phyloP scores from a whole-genome alignment of 129 eudicot genomes.

The Pseudognaphalium luteoalbum region DNA sequence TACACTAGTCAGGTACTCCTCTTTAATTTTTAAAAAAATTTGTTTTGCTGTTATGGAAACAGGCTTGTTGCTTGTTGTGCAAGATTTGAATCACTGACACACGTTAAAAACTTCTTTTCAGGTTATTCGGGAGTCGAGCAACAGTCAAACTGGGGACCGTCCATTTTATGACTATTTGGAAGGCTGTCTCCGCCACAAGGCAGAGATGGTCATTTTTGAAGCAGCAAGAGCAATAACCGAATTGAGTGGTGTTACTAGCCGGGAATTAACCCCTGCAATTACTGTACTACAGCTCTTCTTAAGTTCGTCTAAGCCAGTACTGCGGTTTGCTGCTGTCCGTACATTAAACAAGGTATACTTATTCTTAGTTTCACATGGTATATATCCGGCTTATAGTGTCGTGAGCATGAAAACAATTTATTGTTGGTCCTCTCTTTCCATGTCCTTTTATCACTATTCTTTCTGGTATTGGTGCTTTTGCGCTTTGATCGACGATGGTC shows the following conservation, averaged over 20 bases:
- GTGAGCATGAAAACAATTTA: background rate
- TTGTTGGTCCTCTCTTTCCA: background rate
- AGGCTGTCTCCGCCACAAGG: conserved; percentile 96
- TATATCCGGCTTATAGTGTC: background rate
- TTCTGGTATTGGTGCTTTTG: background rate
- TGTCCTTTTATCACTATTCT: background rate
- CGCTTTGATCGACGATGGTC: background rate
- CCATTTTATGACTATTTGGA: conserved; percentile 96
- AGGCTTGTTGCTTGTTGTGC: background rate
- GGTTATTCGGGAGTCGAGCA: conserved; percentile 89
- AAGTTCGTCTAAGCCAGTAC: conserved; percentile 93
- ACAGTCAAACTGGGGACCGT: conserved; percentile 79
- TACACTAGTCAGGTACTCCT: conserved; percentile 77
- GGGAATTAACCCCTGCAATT: conserved; percentile 94
- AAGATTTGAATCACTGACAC: background rate
- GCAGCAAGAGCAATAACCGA: conserved; percentile 97
- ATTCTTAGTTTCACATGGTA: conserved; percentile 3
- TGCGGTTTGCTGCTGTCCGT: conserved; percentile 97
- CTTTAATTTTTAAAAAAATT: background rate
- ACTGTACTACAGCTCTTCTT: conserved; percentile 93
- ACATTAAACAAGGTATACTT: conserved; percentile 82
- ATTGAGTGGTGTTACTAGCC: conserved; percentile 78
- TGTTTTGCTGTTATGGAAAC: background rate
- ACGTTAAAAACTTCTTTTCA: conserved; percentile 26
- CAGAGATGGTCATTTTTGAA: conserved; percentile 98